A percentile compares a stretch with the other conserved stretches of the same genome.
Evolutionary conservation across 2,329 filamentous ascomycete species (phyloP).

Genomic region (Monosporascus sp.): DNA sequence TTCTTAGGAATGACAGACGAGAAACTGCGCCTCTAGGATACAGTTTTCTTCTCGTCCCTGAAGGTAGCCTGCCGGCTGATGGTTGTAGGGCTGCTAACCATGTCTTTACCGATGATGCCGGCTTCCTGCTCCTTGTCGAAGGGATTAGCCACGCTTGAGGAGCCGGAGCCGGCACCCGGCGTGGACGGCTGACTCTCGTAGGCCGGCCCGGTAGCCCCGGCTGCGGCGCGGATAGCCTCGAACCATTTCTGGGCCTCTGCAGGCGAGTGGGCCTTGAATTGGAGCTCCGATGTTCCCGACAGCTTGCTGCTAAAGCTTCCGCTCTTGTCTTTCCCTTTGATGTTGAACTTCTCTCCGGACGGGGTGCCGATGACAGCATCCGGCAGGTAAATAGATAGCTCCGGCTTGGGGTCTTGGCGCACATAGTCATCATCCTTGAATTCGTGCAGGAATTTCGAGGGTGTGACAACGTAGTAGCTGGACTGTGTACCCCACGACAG

Average conservation of each 20-base stretch:
- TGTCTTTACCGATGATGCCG: constrained; percentile 35
- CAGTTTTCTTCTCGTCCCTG: constrained; percentile 17
- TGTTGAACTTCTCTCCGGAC: constrained; percentile 78
- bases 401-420: constrained; percentile 69
- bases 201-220: constrained; percentile 43
- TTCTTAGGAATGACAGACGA: constrained; percentile 3
- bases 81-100: constrained; percentile 25
- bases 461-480: constrained; percentile 86
- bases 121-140: constrained; percentile 41
- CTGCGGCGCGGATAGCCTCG: constrained; percentile 60
- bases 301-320: constrained; percentile 78
- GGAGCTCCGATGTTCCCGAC: constrained; percentile 70
- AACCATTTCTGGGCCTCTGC: constrained; percentile 83
- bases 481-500: constrained; percentile 70
- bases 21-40: constrained; percentile 13
- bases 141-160: constrained; percentile 11
- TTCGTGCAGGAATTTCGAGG: constrained; percentile 85
- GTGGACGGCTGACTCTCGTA: constrained; percentile 30
- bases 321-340: constrained; percentile 91
- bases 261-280: constrained; percentile 81
- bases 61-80: constrained; percentile 14
- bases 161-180: constrained; percentile 19
- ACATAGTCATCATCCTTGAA: constrained; percentile 85
- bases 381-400: constrained; percentile 86
- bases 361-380: constrained; percentile 74